These are phyloP conservation scores for Ceriops zippeliana DNA, from an alignment of 345 rosid genomes.

Conservation along the genomic window DNA sequence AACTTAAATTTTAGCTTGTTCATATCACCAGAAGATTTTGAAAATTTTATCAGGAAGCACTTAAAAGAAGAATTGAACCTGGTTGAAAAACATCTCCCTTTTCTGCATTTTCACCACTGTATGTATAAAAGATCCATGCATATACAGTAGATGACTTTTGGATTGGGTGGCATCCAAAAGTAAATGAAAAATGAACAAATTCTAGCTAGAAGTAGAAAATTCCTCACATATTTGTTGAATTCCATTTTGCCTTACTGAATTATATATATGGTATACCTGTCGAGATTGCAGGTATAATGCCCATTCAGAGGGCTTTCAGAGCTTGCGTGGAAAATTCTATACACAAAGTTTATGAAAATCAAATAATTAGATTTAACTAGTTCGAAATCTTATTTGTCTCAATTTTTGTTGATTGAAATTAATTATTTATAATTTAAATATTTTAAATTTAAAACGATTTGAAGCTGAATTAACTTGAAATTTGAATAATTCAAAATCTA, in stretches of 20 bases:
- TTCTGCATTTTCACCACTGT: constrained; percentile 44
- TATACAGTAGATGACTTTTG: not conserved
- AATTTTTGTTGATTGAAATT: no score
- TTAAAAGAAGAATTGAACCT: constrained; percentile 62
- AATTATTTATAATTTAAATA: no score
- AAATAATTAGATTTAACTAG: no score
- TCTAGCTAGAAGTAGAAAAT: not conserved
- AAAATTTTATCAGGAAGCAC: constrained; percentile 57
- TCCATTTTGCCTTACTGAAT: not conserved
- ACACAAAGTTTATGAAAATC: not conserved
- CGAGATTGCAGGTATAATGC: constrained; percentile 11
- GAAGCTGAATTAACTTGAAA: no score
- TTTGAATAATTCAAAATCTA: no score
- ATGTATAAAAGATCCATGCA: not conserved
- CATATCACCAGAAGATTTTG: constrained; percentile 41
- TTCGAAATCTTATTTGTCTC: no score
- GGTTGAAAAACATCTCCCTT: constrained; percentile 81
- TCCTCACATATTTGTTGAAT: not conserved
- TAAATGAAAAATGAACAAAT: not conserved
- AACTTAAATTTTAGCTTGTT: constrained; percentile 57
- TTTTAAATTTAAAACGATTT: no score
- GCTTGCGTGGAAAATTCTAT: constrained; percentile 40
- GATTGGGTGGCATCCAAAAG: not conserved
- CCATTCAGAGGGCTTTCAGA: constrained; percentile 41
- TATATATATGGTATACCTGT: not conserved